phyloP scores from a whole-genome alignment of 306 rosid genomes.

The Quercus bicolor region DNA sequence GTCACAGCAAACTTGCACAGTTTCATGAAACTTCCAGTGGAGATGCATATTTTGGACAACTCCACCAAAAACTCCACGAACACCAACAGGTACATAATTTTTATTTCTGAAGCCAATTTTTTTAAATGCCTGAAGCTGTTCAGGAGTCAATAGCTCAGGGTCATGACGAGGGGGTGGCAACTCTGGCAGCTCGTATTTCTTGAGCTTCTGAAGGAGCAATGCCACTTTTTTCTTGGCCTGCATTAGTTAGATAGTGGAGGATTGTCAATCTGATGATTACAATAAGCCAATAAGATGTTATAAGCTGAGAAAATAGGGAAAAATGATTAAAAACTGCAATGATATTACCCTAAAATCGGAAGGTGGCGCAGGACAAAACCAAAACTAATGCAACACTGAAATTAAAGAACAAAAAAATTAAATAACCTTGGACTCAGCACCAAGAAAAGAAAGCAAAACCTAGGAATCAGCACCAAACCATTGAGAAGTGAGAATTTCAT shows the following conservation, averaged over 20 bases:
- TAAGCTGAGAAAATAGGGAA: not conserved
- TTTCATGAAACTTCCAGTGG: slow-evolving; percentile 98
- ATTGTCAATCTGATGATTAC: slow-evolving; percentile 18
- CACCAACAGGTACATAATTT: slow-evolving; percentile 96
- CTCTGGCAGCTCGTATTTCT: slow-evolving; percentile 94
- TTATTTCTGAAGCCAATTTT: slow-evolving; percentile 89
- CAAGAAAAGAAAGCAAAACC: too few species aligned
- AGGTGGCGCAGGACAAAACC: not conserved
- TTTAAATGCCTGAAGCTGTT: slow-evolving; percentile 86
- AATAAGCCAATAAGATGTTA: slow-evolving; percentile 2
- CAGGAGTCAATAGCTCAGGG: slow-evolving; percentile 81
- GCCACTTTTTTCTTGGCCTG: slow-evolving; percentile 99
- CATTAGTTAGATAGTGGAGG: slow-evolving; percentile 18
- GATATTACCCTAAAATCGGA: not conserved
- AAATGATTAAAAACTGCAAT: slow-evolving; percentile 2
- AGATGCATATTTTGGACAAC: slow-evolving; percentile 99
- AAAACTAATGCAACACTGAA: too few species aligned
- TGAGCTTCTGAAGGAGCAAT: slow-evolving; percentile 81
- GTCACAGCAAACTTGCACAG: slow-evolving; percentile 98
- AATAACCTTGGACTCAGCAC: too few species aligned
- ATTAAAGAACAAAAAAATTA: too few species aligned
- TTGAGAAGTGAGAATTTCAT: too few species aligned
- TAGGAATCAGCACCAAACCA: too few species aligned
- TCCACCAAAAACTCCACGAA: slow-evolving; percentile 98
- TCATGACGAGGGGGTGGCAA: slow-evolving; percentile 87